phyloP scores from a whole-genome alignment of 2,329 filamentous ascomycete species.

The Colletotrichum sojae region DNA sequence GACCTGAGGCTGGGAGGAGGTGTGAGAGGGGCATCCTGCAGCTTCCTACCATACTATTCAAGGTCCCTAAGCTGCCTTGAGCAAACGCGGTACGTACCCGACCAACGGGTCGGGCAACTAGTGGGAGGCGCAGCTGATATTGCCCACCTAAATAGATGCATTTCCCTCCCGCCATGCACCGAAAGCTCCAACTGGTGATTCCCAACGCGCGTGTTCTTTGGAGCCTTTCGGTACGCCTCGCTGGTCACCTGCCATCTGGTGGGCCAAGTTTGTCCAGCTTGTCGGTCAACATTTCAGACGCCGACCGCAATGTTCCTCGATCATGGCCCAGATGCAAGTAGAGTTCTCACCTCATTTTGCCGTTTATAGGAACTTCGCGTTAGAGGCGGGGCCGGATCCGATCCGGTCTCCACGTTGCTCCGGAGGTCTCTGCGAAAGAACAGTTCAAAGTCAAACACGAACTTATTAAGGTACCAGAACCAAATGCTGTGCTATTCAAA shows the following conservation, averaged over 20 bases:
- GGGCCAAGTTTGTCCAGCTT: background rate
- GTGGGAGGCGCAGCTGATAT: conserved; percentile 33
- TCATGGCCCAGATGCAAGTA: background rate
- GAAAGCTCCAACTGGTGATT: conserved; percentile 6
- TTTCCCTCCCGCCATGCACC: background rate
- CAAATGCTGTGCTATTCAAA: too few species aligned
- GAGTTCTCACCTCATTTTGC: background rate
- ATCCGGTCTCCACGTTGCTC: too few species aligned
- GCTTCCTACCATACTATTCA: too few species aligned
- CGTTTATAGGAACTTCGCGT: too few species aligned
- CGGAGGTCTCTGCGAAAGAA: too few species aligned
- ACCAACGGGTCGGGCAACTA: background rate
- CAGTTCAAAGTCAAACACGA: too few species aligned
- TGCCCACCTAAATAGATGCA: background rate
- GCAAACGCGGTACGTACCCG: background rate
- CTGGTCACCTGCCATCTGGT: conserved; percentile 5
- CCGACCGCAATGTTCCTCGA: background rate
- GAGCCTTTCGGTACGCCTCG: conserved; percentile 26
- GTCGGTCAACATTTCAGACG: conserved; percentile 24
- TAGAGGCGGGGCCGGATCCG: too few species aligned
- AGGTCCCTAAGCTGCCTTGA: background rate
- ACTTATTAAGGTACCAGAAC: too few species aligned
- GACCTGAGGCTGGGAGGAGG: background rate
- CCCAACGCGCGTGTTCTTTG: background rate
- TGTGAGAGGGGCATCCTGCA: background rate